These are phyloP conservation scores for Hericium rajendrae DNA, from an alignment of 768 basidiomycete genomes.

Conservation along the genomic window DNA sequence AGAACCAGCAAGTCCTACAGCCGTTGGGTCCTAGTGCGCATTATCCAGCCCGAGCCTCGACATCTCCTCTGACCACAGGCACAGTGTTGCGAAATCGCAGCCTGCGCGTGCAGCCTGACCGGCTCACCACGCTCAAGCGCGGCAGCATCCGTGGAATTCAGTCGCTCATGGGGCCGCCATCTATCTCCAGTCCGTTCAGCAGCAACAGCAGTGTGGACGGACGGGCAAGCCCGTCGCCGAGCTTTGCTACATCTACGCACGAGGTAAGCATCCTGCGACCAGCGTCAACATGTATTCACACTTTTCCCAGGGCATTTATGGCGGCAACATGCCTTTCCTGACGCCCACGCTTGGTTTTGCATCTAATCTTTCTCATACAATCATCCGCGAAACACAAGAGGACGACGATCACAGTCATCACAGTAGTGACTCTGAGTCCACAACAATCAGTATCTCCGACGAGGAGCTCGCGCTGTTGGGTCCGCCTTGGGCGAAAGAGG, in stretches of 20 bases:
- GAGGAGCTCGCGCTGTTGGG: constrained; percentile 94
- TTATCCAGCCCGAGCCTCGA: constrained; percentile 31
- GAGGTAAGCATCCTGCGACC: constrained; percentile 39
- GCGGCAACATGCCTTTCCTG: constrained; percentile 59
- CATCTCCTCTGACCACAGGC: constrained; percentile 50
- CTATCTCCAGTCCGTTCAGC: constrained; percentile 73
- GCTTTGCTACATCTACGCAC: constrained; percentile 81
- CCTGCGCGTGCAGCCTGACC: constrained; percentile 55
- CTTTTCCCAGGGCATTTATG: constrained; percentile 41
- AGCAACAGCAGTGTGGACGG: constrained; percentile 80
- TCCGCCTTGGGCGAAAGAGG: constrained; percentile 98
- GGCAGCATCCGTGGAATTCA: constrained; percentile 87
- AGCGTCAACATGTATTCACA: background rate
- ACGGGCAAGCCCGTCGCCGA: constrained; percentile 88
- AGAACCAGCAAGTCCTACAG: constrained; percentile 83
- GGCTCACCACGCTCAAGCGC: constrained; percentile 72
- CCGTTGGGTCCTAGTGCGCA: constrained; percentile 44
- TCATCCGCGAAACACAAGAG: constrained; percentile 91
- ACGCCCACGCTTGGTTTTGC: constrained; percentile 92
- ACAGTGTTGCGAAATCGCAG: constrained; percentile 56
- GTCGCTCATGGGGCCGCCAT: constrained; percentile 58
- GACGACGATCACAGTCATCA: constrained; percentile 70
- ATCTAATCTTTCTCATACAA: constrained; percentile 90
- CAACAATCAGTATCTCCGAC: constrained; percentile 80
- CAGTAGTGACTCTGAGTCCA: constrained; percentile 57